Base-by-base conservation (phyloP, 257 asterid species). In the Lycium ferocissimum region DNA sequence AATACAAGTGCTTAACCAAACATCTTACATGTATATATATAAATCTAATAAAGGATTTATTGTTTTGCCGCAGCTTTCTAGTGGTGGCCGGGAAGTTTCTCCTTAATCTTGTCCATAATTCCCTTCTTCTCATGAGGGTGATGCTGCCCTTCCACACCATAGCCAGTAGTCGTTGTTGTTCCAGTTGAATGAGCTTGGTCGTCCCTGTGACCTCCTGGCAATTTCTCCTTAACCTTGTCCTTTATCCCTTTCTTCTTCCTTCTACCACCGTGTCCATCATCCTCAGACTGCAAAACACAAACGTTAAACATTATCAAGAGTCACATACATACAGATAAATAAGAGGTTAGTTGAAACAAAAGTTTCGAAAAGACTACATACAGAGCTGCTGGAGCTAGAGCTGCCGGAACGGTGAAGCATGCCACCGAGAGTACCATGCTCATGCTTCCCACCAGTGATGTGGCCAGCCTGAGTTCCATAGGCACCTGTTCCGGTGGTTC, bases 71-170 rank as follows among this genome's bases (percentile, higher is more conserved):
- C 10, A 53, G 43, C 13, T 65, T 22, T n/a, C 84, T 79, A 86
- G 26, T 85, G 83, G 66, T 73, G 78, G 75, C 72, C 84, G 35
- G 98, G 97, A 15, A 95, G 75, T 91, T 95, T 95, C 43, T 95
- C 99, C 94, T 93, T 95, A 54, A 95, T 94, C 87, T 92, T 94
- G 0, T 91, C 98, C 93, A 93, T 81, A 62, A 93, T 40, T 8
- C 98, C 98, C 80, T 94, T 94, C 94, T 95, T 94, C 93, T 95
- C 96, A 0, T 65, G 94, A 0, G 33, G n/a, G 17, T 80, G 84
- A 5, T 83, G 69, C 85, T 87, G 35, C 5, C 83, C 97, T 18
- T 87, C 86, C 3, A 75, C 83, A 9, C 86, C 90, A 78, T 85
- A 56, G 1, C 88, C 90, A 26, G 89, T 37, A n/a, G 82, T 76